phyloP scores from a whole-genome alignment of 2,329 filamentous ascomycete species.

The Aschersonia sp. region DNA sequence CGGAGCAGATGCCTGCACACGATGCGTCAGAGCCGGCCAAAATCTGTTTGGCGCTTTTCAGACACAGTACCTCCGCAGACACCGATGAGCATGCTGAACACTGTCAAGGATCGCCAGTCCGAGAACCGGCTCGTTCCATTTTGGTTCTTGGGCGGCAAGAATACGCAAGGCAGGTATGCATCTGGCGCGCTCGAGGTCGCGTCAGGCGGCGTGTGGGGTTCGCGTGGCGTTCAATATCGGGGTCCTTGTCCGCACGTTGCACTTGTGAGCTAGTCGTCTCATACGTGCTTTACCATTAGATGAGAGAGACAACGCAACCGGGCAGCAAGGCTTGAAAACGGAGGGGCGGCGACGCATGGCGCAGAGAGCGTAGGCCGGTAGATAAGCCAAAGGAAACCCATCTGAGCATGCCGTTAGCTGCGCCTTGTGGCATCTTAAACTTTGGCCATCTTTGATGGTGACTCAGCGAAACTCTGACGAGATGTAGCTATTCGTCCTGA shows the following conservation, averaged over 20 bases:
- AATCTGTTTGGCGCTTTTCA: neutral
- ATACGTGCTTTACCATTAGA: no score
- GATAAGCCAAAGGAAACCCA: no score
- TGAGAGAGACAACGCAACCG: no score
- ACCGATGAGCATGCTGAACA: conserved; percentile 53
- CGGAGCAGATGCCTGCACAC: conserved; percentile 68
- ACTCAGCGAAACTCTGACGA: no score
- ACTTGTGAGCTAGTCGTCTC: neutral
- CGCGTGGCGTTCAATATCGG: neutral
- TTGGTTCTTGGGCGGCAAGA: neutral
- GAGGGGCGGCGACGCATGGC: no score
- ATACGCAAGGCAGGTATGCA: neutral
- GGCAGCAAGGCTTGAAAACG: no score
- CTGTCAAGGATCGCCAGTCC: neutral
- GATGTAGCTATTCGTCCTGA: no score
- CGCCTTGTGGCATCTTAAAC: no score
- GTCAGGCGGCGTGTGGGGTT: conserved; percentile 4
- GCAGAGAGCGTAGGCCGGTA: no score
- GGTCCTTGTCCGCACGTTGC: neutral
- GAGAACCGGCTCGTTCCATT: neutral
- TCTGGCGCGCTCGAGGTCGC: conserved; percentile 1
- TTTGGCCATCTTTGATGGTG: no score
- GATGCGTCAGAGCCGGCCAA: neutral
- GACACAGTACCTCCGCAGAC: conserved; percentile 48
- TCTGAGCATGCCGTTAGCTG: no score